A percentile compares a stretch with the other conserved stretches of the same genome.
phyloP scores from a whole-genome alignment of 2,329 filamentous ascomycete species.

The Plenodomus biglobosus region DNA sequence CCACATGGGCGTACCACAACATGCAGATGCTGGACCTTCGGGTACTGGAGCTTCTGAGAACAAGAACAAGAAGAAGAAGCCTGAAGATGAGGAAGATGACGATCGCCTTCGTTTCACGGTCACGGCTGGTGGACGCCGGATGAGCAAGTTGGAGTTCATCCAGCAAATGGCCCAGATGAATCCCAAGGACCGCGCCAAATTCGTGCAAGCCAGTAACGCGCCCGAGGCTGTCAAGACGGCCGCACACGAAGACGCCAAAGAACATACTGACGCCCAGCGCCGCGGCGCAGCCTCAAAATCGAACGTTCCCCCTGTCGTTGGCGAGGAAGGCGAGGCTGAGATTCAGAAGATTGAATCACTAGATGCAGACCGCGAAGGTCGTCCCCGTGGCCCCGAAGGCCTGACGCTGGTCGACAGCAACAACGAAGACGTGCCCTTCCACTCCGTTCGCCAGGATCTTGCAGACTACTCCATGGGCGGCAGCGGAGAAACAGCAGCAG shows the following conservation, averaged over 20 bases:
- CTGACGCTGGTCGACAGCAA: slow-evolving; percentile 51
- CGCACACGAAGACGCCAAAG: slow-evolving; percentile 47
- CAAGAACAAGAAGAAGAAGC: slow-evolving; percentile 16
- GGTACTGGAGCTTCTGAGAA: slow-evolving; percentile 24
- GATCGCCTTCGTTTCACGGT: slow-evolving; percentile 75
- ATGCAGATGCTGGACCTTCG: slow-evolving; percentile 28
- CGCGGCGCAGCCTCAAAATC: slow-evolving; percentile 31
- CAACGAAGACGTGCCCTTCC: slow-evolving; percentile 51
- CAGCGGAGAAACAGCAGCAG: slow-evolving; percentile 42
- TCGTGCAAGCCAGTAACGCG: slow-evolving; percentile 51
- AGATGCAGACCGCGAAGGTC: slow-evolving; percentile 25
- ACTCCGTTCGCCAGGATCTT: slow-evolving; percentile 46
- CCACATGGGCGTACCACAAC: slow-evolving; percentile 50
- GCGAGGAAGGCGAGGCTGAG: slow-evolving; percentile 38
- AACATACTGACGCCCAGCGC: slow-evolving; percentile 35
- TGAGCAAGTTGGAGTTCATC: slow-evolving; percentile 81
- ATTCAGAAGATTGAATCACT: slow-evolving; percentile 36
- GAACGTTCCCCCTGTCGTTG: slow-evolving; percentile 35
- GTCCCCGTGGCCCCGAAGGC: slow-evolving; percentile 41
- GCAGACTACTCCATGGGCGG: slow-evolving; percentile 27
- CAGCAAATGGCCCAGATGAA: slow-evolving; percentile 72
- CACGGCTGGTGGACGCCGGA: slow-evolving; percentile 68
- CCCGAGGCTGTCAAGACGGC: slow-evolving; percentile 53
- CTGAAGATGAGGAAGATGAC: slow-evolving; percentile 64
- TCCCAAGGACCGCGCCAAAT: slow-evolving; percentile 60